Percentiles rank a stretch among this genome's conserved stretches.
Conservation (phyloP, 1,284 basidiomycete species). For the Cryptococcus hybrid region DNA sequence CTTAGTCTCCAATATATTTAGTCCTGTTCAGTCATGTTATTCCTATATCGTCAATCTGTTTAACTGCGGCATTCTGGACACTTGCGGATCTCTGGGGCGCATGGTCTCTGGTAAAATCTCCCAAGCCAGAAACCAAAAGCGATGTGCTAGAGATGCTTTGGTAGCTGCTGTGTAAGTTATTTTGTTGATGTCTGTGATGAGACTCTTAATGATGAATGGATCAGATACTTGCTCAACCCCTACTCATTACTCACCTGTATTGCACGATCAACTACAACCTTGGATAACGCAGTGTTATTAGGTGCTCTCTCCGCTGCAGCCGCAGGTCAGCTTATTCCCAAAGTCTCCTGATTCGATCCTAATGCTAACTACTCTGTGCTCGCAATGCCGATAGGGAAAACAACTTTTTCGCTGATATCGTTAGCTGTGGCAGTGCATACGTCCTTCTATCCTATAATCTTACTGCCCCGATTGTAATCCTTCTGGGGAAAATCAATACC, state of each 20-base stretch:
- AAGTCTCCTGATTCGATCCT: background rate
- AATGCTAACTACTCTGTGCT: background rate
- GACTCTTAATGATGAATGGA: conserved; percentile 4
- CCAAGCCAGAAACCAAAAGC: conserved; percentile 36
- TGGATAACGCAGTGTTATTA: conserved; percentile 72
- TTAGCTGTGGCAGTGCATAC: conserved; percentile 69
- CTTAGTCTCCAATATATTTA: conserved; percentile 77
- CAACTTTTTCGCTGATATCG: conserved; percentile 59
- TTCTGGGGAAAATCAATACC: conserved; percentile 49
- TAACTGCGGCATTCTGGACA: conserved; percentile 67
- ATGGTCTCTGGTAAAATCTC: conserved; percentile 55
- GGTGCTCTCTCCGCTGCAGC: conserved; percentile 70
- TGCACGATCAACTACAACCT: conserved; percentile 71
- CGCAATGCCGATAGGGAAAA: conserved; percentile 53
- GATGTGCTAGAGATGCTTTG: conserved; percentile 55
- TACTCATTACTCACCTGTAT: conserved; percentile 76
- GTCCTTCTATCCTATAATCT: conserved; percentile 66
- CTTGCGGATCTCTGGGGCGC: conserved; percentile 65
- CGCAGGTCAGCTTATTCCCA: conserved; percentile 54
- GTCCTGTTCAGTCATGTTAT: conserved; percentile 66
- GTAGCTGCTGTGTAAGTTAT: conserved; percentile 63
- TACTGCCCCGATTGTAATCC: conserved; percentile 68
- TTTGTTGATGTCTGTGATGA: background rate
- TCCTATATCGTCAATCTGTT: conserved; percentile 54
- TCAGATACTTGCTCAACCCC: conserved; percentile 83